Evolutionary conservation across 495 filamentous ascomycete species (phyloP).

Genomic region (Hypoxylon fragiforme): DNA sequence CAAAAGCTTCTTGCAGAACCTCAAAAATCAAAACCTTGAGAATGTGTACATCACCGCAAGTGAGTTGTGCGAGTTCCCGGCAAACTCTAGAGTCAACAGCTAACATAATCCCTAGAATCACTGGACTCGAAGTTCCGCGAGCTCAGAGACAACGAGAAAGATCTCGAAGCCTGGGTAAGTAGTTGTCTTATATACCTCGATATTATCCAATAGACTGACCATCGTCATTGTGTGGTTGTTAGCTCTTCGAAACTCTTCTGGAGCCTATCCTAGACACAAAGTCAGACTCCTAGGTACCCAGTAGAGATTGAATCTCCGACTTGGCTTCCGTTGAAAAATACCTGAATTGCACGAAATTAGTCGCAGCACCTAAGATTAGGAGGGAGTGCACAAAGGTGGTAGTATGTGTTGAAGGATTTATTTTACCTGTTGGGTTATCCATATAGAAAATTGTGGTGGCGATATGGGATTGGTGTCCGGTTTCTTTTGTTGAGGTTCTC

Average conservation of each 20-base stretch:
- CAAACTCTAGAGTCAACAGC: not conserved
- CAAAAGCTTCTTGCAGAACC: slow-evolving; percentile 20
- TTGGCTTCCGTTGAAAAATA: too few relatives aligned
- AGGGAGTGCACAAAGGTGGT: too few relatives aligned
- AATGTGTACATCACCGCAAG: slow-evolving; percentile 29
- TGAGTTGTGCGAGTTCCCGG: not conserved
- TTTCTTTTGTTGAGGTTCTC: too few relatives aligned
- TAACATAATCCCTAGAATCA: slow-evolving; percentile 9
- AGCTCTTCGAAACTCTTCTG: slow-evolving; percentile 26
- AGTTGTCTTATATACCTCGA: not conserved
- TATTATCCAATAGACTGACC: too few relatives aligned
- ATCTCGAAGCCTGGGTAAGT: slow-evolving; percentile 26
- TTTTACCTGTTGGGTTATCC: too few relatives aligned
- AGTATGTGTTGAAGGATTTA: too few relatives aligned
- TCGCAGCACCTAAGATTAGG: too few relatives aligned
- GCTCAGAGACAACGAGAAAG: slow-evolving; percentile 20
- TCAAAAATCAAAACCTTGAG: slow-evolving; percentile 21
- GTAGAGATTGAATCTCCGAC: too few relatives aligned
- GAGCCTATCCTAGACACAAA: slow-evolving; percentile 20
- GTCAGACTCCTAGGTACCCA: not conserved
- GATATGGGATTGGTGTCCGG: too few relatives aligned
- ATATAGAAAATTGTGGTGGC: too few relatives aligned
- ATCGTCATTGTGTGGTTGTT: too few relatives aligned
- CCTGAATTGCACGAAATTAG: too few relatives aligned
- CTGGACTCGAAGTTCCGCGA: slow-evolving; percentile 24